Evolutionary conservation across 345 rosid species (phyloP).

Genomic region (Aquilaria sinensis): DNA sequence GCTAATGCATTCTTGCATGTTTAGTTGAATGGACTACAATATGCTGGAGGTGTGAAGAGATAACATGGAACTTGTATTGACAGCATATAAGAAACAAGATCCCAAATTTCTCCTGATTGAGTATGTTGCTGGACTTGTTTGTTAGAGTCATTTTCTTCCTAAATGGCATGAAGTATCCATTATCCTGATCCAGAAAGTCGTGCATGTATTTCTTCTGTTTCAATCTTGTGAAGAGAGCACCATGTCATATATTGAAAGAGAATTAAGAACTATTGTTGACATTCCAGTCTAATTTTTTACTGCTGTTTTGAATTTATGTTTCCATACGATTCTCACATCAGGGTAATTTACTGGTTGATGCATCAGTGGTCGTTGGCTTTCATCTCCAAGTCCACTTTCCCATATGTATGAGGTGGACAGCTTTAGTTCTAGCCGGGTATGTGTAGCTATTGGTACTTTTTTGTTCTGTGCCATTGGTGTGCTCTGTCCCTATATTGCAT

Average conservation of each 20-base stretch:
- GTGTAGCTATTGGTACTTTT: conserved; percentile 8
- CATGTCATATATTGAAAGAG: background rate
- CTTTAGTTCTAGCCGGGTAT: conserved; percentile 71
- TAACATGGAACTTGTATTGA: too few relatives aligned
- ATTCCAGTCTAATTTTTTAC: conserved; percentile 11
- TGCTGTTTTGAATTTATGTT: conserved; percentile 41
- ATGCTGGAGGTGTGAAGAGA: too few relatives aligned
- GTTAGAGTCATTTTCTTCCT: too few relatives aligned
- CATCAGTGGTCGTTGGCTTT: conserved; percentile 92
- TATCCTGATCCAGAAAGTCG: too few relatives aligned
- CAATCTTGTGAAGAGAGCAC: too few relatives aligned
- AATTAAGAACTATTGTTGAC: conserved; percentile 7
- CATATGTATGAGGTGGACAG: conserved; percentile 73
- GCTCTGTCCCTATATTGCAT: background rate
- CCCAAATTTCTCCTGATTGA: too few relatives aligned
- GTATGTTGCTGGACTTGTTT: too few relatives aligned
- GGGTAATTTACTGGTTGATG: conserved; percentile 84
- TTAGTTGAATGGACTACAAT: too few relatives aligned
- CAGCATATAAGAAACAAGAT: too few relatives aligned
- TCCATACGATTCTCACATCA: conserved; percentile 69
- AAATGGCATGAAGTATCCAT: too few relatives aligned
- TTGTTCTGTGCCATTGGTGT: conserved; percentile 1
- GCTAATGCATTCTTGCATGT: too few relatives aligned
- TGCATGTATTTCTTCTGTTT: too few relatives aligned
- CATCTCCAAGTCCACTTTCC: conserved; percentile 57